These are phyloP conservation scores for Neurospora sp. DNA, from an alignment of 495 filamentous ascomycete genomes.

Conservation along the genomic window DNA sequence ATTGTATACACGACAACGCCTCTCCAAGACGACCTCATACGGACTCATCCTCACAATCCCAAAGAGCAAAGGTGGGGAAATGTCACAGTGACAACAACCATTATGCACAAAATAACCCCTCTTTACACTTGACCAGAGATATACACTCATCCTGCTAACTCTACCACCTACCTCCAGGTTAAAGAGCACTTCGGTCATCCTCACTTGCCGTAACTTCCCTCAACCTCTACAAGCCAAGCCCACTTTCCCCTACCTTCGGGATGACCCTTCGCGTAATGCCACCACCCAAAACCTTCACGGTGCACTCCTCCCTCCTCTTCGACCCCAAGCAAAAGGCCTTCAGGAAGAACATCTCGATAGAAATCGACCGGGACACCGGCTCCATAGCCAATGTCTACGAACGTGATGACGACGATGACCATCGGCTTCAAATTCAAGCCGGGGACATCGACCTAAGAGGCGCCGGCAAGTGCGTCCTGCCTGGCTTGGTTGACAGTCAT, in stretches of 20 bases:
- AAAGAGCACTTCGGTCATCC: not conserved
- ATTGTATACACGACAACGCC: not conserved
- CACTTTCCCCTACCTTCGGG: not conserved
- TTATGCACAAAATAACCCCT: not conserved
- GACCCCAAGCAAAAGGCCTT: conserved; percentile 39
- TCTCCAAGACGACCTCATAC: too few species aligned
- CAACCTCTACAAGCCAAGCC: not conserved
- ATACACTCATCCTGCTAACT: not conserved
- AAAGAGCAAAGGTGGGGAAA: not conserved
- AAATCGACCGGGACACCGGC: conserved; percentile 27
- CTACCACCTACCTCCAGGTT: not conserved
- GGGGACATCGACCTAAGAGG: conserved; percentile 31
- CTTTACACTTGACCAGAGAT: not conserved
- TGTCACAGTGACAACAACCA: not conserved
- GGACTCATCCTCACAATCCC: not conserved
- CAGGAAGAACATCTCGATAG: conserved; percentile 30
- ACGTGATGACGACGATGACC: conserved; percentile 12
- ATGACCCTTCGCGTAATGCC: not conserved
- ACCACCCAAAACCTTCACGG: conserved; percentile 13
- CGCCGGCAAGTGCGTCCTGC: conserved; percentile 34
- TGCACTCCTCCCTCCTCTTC: conserved; percentile 41
- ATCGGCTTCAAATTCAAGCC: not conserved
- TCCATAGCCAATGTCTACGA: conserved; percentile 28
- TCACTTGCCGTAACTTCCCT: not conserved
- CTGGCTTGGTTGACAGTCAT: conserved; percentile 44